Evolutionary conservation across 2,329 filamentous ascomycete genomes (phyloP), one percentile per base, ranked within the genome.

Genomic region (Claviceps maximensis): DNA sequence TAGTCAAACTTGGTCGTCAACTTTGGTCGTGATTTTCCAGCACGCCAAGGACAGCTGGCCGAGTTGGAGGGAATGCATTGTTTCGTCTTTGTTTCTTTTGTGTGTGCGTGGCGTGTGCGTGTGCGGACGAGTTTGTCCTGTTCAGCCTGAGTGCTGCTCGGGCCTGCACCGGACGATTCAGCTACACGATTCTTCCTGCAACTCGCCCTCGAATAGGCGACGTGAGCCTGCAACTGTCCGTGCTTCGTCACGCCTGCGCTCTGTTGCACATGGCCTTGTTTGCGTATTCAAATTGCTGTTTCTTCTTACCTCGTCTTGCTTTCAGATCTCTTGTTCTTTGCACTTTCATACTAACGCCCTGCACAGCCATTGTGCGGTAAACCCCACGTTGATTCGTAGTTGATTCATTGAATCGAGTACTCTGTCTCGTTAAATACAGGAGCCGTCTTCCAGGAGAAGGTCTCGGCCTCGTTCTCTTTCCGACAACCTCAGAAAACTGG

Each of bases 201-300:
- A 31, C 47, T 51, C 46, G 52, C 51, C 52, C 49, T 53, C 27
- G 27, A 50, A 55, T 55, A 55, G 55, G 53, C 58, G 61, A 53
- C 57, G 51, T 56, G 52, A 40, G 53, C 45, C 60, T 64, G 63
- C 62, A 62, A 54, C 57, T 56, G 52, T 50, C 63, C 63, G 63
- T 55, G 29, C 50, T 57, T 61, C 54, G 60, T 60, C 60, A 62
- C 57, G 49, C 15, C 40, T 46, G 31, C 44, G 38, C 52, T 50
- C 36, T 23, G 56, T 56, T 56, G 42, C 50, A 54, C 53, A 44
- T 40, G 50, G 38, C 15, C 50, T 44, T 46, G 40, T 50, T 52
- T 53, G 51, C 51, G 41, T 19, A 42, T 49, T 21, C 27, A 23
- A 23, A 17, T 27, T n/a, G 31, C 19, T 36, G 31, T 27, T 38